phyloP scores from a whole-genome alignment of 2,329 filamentous ascomycete genomes.

The Claviceps sorghi region DNA sequence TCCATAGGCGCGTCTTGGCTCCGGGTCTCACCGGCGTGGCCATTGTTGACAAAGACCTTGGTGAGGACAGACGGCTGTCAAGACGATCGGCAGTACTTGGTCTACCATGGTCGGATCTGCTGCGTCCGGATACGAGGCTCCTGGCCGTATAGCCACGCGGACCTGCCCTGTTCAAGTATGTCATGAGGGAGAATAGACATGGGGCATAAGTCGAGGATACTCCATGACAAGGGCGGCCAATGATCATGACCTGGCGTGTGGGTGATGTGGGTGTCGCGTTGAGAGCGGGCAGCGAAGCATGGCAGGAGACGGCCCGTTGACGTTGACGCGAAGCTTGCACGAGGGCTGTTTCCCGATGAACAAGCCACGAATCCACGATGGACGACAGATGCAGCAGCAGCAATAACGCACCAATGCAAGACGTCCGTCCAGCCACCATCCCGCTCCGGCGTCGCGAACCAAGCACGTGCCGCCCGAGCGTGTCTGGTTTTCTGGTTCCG shows the following conservation, averaged over 20 bases:
- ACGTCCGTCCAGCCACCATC: too few species aligned
- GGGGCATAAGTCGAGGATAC: not conserved
- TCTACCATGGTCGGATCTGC: not conserved
- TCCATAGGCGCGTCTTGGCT: conserved; percentile 14
- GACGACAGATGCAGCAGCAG: not conserved
- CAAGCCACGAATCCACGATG: too few species aligned
- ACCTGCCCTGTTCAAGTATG: conserved; percentile 4
- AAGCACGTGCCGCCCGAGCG: not conserved
- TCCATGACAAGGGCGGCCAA: conserved; percentile 7
- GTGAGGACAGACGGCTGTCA: not conserved
- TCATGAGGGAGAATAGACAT: conserved; percentile 9
- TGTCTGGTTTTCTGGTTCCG: not conserved
- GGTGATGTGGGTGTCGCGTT: not conserved
- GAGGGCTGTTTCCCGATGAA: too few species aligned
- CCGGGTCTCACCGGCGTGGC: conserved; percentile 6
- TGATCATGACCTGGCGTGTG: conserved; percentile 9
- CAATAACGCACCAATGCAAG: too few species aligned
- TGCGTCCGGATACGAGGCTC: not conserved
- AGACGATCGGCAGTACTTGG: not conserved
- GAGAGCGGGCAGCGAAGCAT: conserved; percentile 5
- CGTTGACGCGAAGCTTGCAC: too few species aligned
- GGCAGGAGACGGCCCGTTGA: not conserved
- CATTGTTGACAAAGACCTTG: not conserved
- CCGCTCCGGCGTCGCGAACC: not conserved
- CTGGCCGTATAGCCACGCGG: conserved; percentile 14